Evolutionary conservation across 2,329 filamentous ascomycete species (phyloP).

Genomic region (Hymenoscyphus albidus): DNA sequence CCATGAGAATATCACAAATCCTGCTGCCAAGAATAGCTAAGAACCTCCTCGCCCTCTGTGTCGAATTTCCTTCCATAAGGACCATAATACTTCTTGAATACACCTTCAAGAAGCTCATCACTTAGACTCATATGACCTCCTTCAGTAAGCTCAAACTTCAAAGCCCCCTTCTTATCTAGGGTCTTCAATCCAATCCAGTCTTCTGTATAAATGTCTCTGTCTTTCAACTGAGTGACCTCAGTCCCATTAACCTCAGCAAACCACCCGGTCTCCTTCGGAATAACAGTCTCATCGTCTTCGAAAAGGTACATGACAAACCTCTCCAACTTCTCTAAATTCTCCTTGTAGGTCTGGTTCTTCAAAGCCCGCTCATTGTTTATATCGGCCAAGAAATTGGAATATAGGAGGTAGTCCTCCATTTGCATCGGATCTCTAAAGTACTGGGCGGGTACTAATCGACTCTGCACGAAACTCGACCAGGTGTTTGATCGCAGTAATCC

Average conservation of each 20-base stretch:
- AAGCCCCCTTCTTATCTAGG: conserved; percentile 72
- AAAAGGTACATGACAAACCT: conserved; percentile 90
- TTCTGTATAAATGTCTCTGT: conserved; percentile 73
- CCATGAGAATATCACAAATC: background rate
- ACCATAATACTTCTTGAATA: conserved; percentile 43
- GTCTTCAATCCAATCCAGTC: conserved; percentile 87
- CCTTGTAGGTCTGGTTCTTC: conserved; percentile 73
- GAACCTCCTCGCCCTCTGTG: conserved; percentile 2
- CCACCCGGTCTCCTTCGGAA: conserved; percentile 88
- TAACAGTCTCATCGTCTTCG: conserved; percentile 75
- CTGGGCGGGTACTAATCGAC: conserved; percentile 81
- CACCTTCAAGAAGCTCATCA: conserved; percentile 55
- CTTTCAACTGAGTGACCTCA: conserved; percentile 61
- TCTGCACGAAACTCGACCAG: conserved; percentile 76
- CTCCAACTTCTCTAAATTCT: conserved; percentile 65
- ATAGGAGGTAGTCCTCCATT: conserved; percentile 68
- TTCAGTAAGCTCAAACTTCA: conserved; percentile 69
- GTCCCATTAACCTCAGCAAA: conserved; percentile 81
- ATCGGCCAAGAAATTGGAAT: conserved; percentile 87
- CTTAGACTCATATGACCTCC: conserved; percentile 82
- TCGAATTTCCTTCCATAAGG: conserved; percentile 29
- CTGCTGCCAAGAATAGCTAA: conserved; percentile 1
- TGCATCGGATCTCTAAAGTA: conserved; percentile 78
- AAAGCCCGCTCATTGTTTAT: conserved; percentile 83
- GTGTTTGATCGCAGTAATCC: conserved; percentile 74